Evolutionary conservation across 805 yeast genomes (phyloP), one percentile per base, ranked within the genome.

Genomic region (Kazachstania kunashirensis): DNA sequence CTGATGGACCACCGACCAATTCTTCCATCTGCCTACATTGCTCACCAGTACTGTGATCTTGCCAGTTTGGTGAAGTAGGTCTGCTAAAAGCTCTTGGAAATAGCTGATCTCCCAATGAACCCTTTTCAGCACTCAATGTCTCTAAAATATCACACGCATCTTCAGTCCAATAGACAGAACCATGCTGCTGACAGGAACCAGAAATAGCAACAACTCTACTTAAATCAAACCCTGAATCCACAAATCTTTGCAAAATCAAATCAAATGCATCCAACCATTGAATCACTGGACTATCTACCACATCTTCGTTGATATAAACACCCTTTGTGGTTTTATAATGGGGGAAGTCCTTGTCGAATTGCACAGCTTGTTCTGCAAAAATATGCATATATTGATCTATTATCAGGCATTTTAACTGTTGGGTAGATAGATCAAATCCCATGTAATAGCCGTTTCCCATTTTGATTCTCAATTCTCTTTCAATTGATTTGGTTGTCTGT

Each of bases 161-260:
- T 4, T 57, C 17, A 1, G 84, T 68, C 89, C 94, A 84, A 52
- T 66, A 86, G 2, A 88, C 86, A 2, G 94, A 80, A 0, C 95
- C 96, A 52, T 86, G 96, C 52, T 86, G 96, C 60, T 86, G 95
- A 39, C 94, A 81, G 0, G 94, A 84, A 0, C 96, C 96, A 30
- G 82, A 71, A 34, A 86, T 70, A 2, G 82, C 85, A 28, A 49
- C 65, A 12, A 86, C 86, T 27, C 59, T 50, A 2, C 58, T 48
- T 47, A 86, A 74, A 6, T 79, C 81, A 47, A 84, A 75, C 1
- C 56, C 48, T 23, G 70, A 71, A 43, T 63, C 54, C 76, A 79
- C 70, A 38, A 45, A 46, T 52, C 63, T 60, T 10, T 47, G 57
- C 39, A 86, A 69, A 4, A 83, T 60, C 38, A 72, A 52, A 50